These are phyloP conservation scores for Apocynum venetum DNA, from an alignment of 257 asterid species.

Conservation along the genomic window DNA sequence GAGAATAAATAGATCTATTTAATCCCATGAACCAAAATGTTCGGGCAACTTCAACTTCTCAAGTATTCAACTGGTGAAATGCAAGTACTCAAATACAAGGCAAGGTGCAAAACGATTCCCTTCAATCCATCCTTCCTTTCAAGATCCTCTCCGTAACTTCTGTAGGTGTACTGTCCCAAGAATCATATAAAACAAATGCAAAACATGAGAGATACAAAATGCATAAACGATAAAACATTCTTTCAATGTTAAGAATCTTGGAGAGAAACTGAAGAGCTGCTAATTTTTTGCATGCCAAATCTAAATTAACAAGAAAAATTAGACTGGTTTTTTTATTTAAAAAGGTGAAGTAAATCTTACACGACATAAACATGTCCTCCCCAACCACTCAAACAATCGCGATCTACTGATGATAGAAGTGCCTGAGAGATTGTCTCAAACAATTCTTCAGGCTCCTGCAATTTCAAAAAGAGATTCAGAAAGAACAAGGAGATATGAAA, in stretches of 20 bases:
- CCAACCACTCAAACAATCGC: constrained; percentile 99
- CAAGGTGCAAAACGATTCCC: not conserved
- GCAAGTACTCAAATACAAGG: not conserved
- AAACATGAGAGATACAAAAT: not conserved
- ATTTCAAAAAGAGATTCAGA: constrained; percentile 1
- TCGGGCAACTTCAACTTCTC: not conserved
- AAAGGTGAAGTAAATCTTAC: not conserved
- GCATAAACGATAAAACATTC: not conserved
- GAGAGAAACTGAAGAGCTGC: not conserved
- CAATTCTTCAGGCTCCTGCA: constrained; percentile 84
- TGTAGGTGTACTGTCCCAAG: constrained; percentile 71
- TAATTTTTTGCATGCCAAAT: not conserved
- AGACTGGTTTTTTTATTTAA: too few relatives aligned
- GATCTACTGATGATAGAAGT: constrained; percentile 76
- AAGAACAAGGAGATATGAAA: not conserved
- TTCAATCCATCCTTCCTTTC: constrained; percentile 86
- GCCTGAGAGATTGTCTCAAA: constrained; percentile 96
- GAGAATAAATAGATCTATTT: not conserved
- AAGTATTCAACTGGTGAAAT: not conserved
- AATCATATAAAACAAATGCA: not conserved
- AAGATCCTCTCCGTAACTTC: constrained; percentile 86
- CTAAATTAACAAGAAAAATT: not conserved
- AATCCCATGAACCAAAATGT: not conserved
- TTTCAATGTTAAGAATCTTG: not conserved
- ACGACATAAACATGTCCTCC: constrained; percentile 86